Evolutionary conservation across 352 stramenopile species (phyloP), one percentile per base, ranked within the genome.

Genomic region (Phytophthora lateralis): DNA sequence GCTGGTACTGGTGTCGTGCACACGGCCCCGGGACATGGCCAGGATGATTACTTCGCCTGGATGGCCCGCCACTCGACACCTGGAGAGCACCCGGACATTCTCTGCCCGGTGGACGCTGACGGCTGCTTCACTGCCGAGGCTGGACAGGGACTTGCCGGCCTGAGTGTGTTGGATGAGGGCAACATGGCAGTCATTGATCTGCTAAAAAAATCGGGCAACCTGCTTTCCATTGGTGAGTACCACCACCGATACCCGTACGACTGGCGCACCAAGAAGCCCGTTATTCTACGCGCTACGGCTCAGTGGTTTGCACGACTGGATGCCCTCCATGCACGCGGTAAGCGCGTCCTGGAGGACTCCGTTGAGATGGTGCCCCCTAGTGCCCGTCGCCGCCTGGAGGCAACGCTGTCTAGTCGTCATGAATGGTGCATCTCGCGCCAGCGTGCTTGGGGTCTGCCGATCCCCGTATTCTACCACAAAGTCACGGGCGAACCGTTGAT

Each of bases 341-440:
- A 85, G 50, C 29, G 68, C 4, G 76, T 83, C 32, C 48, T 94
- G 6, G 48, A 73, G n/a, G 58, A 90, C 14, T 59, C 77, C 30
- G 94, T 98, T 29, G 58, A 98, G 58, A 98, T 97, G 92, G 85
- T 99, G 34, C 97, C 97, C 6, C 86, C 80, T 27, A 81, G 71
- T 27, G 93, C 90, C 27, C 74, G 88, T 35, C 82, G 85, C 15
- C 88, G 94, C 12, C 76, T 98, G 1, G 80, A 90, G 32, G 86
- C 88, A 2, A 98, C 96, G 65, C 70, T 96, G 4, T 76, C 89
- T 42, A 92, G 84, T 48, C 90, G 97, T 21, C 87, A 90, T 48
- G 96, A 99, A 68, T 99, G 97, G 97, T 99, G 97, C 62, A 99
- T 99, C 73, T 99, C 96, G 26, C 89, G 97, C 21, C 97, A 99